phyloP scores from a whole-genome alignment of 441 rosid genomes.

The Daphne laureola region DNA sequence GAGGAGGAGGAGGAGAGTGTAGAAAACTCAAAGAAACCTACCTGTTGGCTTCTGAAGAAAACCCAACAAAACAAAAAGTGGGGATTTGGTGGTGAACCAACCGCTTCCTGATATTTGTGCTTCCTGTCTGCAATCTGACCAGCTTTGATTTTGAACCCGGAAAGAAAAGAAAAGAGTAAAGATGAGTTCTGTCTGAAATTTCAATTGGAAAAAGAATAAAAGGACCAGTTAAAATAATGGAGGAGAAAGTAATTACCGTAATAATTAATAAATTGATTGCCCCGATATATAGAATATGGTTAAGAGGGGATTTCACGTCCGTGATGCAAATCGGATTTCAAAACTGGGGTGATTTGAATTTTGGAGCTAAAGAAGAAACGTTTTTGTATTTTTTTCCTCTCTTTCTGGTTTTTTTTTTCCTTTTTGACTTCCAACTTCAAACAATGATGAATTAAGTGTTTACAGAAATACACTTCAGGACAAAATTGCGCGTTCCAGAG shows the following conservation, averaged over 20 bases:
- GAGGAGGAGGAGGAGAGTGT: neutral
- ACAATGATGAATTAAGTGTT: too few relatives aligned
- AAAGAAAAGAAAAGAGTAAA: constrained; percentile 14
- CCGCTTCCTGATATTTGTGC: constrained; percentile 22
- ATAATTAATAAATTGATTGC: constrained; percentile 33
- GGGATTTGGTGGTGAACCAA: constrained; percentile 23
- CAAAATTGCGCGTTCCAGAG: too few relatives aligned
- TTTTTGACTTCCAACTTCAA: too few relatives aligned
- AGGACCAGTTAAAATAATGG: constrained; percentile 9
- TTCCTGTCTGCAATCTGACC: constrained; percentile 21
- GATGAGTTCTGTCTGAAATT: neutral
- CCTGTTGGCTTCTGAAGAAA: constrained; percentile 26
- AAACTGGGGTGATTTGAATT: constrained; percentile 14
- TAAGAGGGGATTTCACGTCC: constrained; percentile 62
- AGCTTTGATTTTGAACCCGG: neutral
- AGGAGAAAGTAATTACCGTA: constrained; percentile 9
- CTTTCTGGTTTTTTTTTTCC: too few relatives aligned
- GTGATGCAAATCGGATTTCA: constrained; percentile 35
- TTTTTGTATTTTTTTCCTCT: too few relatives aligned
- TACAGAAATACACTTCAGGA: too few relatives aligned
- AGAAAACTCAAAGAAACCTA: neutral
- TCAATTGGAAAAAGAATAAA: constrained; percentile 9
- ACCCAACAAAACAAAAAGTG: constrained; percentile 14
- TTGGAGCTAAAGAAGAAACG: too few relatives aligned
- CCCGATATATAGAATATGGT: constrained; percentile 50